Percentiles rank a stretch among this genome's conserved stretches.
Evolutionary conservation across 2,329 filamentous ascomycete species (phyloP).

Genomic region (Eutypella sp.): DNA sequence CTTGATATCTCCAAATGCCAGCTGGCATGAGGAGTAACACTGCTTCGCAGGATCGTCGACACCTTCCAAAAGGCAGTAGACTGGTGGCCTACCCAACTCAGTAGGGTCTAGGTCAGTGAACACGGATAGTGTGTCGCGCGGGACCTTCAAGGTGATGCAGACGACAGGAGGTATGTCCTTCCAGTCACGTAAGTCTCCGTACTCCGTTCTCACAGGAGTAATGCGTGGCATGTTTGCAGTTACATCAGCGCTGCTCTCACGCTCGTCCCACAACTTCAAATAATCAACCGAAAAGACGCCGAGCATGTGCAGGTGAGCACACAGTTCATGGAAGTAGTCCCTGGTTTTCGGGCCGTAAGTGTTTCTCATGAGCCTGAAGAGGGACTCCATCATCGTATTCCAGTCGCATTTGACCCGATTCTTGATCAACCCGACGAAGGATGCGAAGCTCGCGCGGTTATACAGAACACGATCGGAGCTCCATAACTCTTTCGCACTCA

Average conservation of each 20-base stretch:
- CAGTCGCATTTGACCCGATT: constrained; percentile 26
- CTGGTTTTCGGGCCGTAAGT: constrained; percentile 19
- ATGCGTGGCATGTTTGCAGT: constrained; percentile 23
- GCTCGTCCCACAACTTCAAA: constrained; percentile 1
- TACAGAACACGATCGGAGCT: constrained; percentile 2
- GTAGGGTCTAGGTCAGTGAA: not conserved
- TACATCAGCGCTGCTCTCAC: too few species aligned
- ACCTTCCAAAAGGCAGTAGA: constrained; percentile 5
- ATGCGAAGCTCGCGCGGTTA: constrained; percentile 6
- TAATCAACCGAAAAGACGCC: constrained; percentile 21
- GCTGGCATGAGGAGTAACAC: constrained; percentile 31
- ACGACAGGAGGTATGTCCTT: constrained; percentile 11
- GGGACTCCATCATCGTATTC: constrained; percentile 18
- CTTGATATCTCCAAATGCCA: constrained; percentile 34
- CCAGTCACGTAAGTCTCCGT: constrained; percentile 9
- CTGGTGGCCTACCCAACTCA: constrained; percentile 4
- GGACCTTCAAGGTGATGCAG: constrained; percentile 14
- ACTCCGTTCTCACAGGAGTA: constrained; percentile 13
- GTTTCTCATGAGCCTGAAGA: constrained; percentile 29
- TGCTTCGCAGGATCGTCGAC: too few species aligned
- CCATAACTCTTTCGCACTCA: not conserved
- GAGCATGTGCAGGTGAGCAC: constrained; percentile 29
- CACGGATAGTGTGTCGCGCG: constrained; percentile 6
- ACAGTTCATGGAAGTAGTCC: constrained; percentile 31
- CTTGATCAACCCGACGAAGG: constrained; percentile 11